Evolutionary conservation across 345 rosid genomes (phyloP).

Genomic region (Camelina laxa): DNA sequence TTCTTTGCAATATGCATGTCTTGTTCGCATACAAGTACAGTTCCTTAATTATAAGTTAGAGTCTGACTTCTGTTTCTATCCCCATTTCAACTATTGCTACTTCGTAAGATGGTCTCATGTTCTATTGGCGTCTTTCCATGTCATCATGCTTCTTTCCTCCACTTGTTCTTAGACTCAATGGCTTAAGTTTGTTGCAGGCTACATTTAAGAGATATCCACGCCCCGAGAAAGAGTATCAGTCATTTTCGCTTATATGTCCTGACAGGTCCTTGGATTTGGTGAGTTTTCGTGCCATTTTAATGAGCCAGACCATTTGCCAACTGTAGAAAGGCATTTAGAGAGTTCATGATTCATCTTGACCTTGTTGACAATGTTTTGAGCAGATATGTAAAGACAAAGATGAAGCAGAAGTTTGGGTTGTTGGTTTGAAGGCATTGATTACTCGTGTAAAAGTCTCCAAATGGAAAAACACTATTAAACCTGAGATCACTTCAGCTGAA

Average conservation of each 20-base stretch:
- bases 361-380: slow-evolving; percentile 30
- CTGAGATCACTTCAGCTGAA: slow-evolving; percentile 54
- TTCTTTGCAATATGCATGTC: slow-evolving; percentile 1
- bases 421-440: slow-evolving; percentile 75
- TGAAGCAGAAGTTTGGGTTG: slow-evolving; percentile 96
- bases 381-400: slow-evolving; percentile 98
- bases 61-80: not conserved
- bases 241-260: slow-evolving; percentile 84
- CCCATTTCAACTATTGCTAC: slow-evolving; percentile 7
- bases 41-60: not conserved
- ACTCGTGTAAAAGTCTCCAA: slow-evolving; percentile 47
- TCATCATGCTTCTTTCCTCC: not conserved
- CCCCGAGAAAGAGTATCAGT: slow-evolving; percentile 97
- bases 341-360: slow-evolving; percentile 9
- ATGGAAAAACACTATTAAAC: slow-evolving; percentile 60
- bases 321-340: not conserved
- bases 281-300: slow-evolving; percentile 41
- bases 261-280: slow-evolving; percentile 94
- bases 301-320: not conserved
- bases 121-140: not conserved
- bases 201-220: slow-evolving; percentile 91
- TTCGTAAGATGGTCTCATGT: not conserved
- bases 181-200: slow-evolving; percentile 58
- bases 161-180: slow-evolving; percentile 25
- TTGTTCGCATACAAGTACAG: not conserved